Percentiles rank a stretch among this genome's conserved stretches.
Conservation (phyloP, 2,329 filamentous ascomycete genomes). For the Thelonectria blattea region DNA sequence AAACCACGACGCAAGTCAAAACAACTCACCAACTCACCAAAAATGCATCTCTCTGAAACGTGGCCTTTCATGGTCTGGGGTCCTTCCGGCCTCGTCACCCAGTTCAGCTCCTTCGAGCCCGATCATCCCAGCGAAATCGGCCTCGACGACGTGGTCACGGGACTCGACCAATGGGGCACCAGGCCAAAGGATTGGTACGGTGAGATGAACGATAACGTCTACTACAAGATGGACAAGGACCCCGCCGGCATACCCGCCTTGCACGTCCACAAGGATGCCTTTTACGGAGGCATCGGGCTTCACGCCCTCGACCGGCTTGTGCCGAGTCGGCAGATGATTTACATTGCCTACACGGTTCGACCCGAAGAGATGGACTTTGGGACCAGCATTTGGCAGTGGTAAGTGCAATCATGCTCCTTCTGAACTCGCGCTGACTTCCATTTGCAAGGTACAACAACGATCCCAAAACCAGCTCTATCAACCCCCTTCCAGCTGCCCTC, state of each 20-base stretch:
- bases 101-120: not conserved
- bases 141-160: not conserved
- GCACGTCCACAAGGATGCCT: constrained; percentile 5
- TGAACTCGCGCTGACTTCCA: not conserved
- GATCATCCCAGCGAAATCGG: not conserved
- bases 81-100: not conserved
- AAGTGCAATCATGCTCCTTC: not conserved
- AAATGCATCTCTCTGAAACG: not conserved
- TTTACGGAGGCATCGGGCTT: not conserved
- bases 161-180: too few relatives aligned
- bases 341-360: constrained; percentile 3
- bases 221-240: not conserved
- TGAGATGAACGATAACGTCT: not conserved
- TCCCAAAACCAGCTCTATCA: not conserved
- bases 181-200: not conserved
- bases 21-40: not conserved
- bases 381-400: constrained; percentile 13
- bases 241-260: not conserved
- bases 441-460: constrained; percentile 6
- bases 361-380: constrained; percentile 3
- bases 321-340: not conserved
- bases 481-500: not conserved
- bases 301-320: not conserved
- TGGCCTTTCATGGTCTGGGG: not conserved
- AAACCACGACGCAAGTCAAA: not conserved